Evolutionary conservation across 2,329 filamentous ascomycete species (phyloP), one percentile per base, ranked within the genome.

Genomic region (Stagonosporopsis tanaceti): DNA sequence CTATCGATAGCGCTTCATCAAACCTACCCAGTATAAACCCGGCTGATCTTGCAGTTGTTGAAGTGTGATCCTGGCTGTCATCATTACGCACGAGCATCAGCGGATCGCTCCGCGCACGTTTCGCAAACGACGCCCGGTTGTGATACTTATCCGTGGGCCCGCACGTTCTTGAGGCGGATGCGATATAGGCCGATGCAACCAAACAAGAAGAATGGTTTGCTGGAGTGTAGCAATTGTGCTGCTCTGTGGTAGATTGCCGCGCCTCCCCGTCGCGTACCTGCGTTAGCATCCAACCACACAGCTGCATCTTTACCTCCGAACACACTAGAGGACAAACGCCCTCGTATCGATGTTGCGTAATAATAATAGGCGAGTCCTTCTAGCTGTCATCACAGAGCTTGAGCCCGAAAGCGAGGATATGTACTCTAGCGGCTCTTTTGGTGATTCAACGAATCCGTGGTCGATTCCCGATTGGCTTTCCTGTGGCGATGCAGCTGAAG

Each of bases 1-100:
- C 53, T 34, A 45, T 25, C 39, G 40, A 30, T 56, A 56, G 47
- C 35, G 47, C 37, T 28, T 56, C 34, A 46, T 50, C 41, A 51
- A 50, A 34, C 41, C 28, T 47, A 50, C 53, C 37, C 39, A 39
- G 27, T 40, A 24, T 8, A 24, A 17, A 20, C 22, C 30, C 35
- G 35, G 47, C 37, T 41, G 47, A 35, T 12, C 30, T 17, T 38
- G 37, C 46, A 40, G 20, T 17, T 46, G 53, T 50, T 46, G 35
- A 38, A 32, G n/a, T 44, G 11, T n/a, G 11, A 15, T 6, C 30
- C 6, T 12, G 6, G 7, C 15, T 8, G 9, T 24, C 14, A 28
- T 15, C 34, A 27, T 45, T 20, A 25, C 22, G 47, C 47, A 46
- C 47, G 35, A 35, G 28, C 34, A 35, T 17, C 25, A 14, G 27